Percentiles rank a stretch among this genome's conserved stretches.
Conservation (phyloP, 129 eudicot genomes). For the Lonicera japonica region DNA sequence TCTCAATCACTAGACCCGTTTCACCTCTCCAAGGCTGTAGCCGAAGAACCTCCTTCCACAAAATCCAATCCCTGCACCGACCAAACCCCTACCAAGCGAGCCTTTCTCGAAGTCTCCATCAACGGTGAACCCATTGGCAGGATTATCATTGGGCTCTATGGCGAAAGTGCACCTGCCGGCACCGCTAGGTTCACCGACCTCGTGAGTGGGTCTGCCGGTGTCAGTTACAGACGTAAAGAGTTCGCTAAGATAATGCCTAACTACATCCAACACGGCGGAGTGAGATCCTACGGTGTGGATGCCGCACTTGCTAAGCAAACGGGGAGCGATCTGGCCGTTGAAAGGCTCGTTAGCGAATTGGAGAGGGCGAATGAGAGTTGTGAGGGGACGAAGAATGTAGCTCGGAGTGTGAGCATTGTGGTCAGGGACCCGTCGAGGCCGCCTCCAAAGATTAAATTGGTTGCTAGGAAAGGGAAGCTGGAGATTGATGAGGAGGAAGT, state of each 20-base stretch:
- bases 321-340: constrained; percentile 49
- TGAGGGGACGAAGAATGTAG: constrained; percentile 62
- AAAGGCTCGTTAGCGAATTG: constrained; percentile 50
- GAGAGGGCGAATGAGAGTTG: constrained; percentile 39
- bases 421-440: constrained; percentile 86
- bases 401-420: constrained; percentile 60
- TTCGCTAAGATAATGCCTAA: constrained; percentile 75
- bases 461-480: constrained; percentile 81
- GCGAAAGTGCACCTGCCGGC: constrained; percentile 55
- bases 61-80: constrained; percentile 20
- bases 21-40: constrained; percentile 41
- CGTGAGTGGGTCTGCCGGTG: constrained; percentile 79
- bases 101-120: constrained; percentile 75
- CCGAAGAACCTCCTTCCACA: constrained; percentile 33
- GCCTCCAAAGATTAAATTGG: constrained; percentile 82
- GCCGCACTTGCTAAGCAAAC: constrained; percentile 72
- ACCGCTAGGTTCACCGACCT: constrained; percentile 53
- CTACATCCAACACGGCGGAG: constrained; percentile 88
- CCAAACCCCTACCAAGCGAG: constrained; percentile 40
- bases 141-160: constrained; percentile 58
- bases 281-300: constrained; percentile 88
- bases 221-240: constrained; percentile 81
- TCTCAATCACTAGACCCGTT: constrained; percentile 43
- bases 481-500: constrained; percentile 77
- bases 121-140: constrained; percentile 75